Evolutionary conservation across 2,329 filamentous ascomycete species (phyloP), one percentile per base, ranked within the genome.

Genomic region (Exophiala dermatitidis): DNA sequence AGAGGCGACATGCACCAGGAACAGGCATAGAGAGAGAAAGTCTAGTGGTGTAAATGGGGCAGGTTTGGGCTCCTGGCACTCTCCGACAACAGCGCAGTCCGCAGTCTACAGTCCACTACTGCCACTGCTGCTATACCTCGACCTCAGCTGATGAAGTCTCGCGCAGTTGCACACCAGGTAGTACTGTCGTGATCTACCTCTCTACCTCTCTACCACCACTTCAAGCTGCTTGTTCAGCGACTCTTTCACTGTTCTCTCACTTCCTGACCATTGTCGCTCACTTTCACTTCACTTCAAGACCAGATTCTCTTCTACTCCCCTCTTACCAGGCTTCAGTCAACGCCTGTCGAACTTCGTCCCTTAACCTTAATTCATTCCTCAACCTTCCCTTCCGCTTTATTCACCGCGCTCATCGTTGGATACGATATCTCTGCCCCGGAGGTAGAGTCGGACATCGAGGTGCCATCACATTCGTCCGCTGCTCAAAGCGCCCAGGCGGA

Each of bases 291-390:
- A 12, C 41, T 19, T 46, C 46, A 50, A 41, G 46, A 9, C 47
- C 46, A 34, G 52, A 48, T 53, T 58, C 48, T 46, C 2, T 50
- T 41, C 50, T 45, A 31, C 12, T 41, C 44, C 46, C 44, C 41
- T 43, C 29, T 36, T 50, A 33, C 49, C 19, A 19, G 19, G 19
- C 19, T 19, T 19, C 19, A 19, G 19, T 19, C 19, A 19, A 19
- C 50, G 51, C 49, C 52, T 51, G 53, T 56, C 42, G 51, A 43
- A 38, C 48, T 56, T 59, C n/a, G 37, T 43, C 52, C 53, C 46
- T 53, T 56, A 40, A 42, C 51, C 50, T 19, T 19, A 19, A 47
- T 52, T 50, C 50, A 48, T 56, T 41, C 33, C 38, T 51, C 34
- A 10, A 49, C 32, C 41, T 47, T 42, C 9, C 26, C 41, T 43